phyloP scores from a whole-genome alignment of 2,329 filamentous ascomycete species.

The Amauroascus verrucosus region DNA sequence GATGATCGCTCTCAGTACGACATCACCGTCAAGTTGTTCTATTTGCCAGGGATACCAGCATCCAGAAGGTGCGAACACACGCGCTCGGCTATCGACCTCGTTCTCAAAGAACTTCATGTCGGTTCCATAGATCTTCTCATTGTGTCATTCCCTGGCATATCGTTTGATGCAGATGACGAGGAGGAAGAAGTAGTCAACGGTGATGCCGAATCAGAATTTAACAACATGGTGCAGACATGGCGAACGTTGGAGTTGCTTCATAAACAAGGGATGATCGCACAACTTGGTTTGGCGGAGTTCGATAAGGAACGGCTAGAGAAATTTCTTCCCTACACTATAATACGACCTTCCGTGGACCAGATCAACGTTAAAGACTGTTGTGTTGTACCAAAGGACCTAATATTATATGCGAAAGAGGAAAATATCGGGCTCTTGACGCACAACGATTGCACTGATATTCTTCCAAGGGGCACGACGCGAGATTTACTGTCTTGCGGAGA shows the following conservation, averaged over 20 bases:
- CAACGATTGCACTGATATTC: conserved; percentile 83
- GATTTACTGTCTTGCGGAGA: conserved; percentile 68
- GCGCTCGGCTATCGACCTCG: conserved; percentile 65
- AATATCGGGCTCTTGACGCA: conserved; percentile 84
- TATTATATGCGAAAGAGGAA: conserved; percentile 70
- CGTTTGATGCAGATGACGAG: conserved; percentile 86
- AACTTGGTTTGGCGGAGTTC: conserved; percentile 82
- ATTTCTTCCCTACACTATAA: conserved; percentile 59
- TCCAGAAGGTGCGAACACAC: conserved; percentile 59
- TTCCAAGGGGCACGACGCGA: conserved; percentile 73
- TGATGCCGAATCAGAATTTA: conserved; percentile 40
- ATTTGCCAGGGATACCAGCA: conserved; percentile 61
- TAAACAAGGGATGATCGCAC: conserved; percentile 57
- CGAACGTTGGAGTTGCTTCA: conserved; percentile 62
- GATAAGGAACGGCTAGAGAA: conserved; percentile 70
- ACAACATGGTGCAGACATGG: conserved; percentile 58
- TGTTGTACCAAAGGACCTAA: conserved; percentile 80
- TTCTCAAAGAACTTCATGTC: conserved; percentile 68
- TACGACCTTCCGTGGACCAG: conserved; percentile 78
- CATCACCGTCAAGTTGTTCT: conserved; percentile 92
- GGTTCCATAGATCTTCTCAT: conserved; percentile 76
- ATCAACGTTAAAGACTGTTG: conserved; percentile 96
- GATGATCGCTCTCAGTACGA: conserved; percentile 83
- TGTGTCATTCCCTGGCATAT: conserved; percentile 83
- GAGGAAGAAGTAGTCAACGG: conserved; percentile 55